Evolutionary conservation across 2,329 filamentous ascomycete genomes (phyloP).

Genomic region (Rhynchosporium agropyri): DNA sequence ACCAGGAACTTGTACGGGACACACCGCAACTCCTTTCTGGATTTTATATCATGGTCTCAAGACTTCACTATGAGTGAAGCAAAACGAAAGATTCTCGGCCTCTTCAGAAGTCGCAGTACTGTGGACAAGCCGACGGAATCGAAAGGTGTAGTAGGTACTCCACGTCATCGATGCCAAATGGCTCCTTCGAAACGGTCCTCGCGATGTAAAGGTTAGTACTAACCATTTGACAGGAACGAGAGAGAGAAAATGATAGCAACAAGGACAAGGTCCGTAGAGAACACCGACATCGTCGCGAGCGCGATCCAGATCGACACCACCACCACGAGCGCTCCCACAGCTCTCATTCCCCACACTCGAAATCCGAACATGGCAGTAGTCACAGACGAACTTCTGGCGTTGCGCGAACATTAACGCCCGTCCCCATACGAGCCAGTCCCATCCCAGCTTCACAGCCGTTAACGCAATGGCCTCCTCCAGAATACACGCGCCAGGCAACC

Average conservation of each 20-base stretch:
- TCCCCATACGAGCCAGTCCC: slow-evolving; percentile 10
- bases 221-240: slow-evolving; percentile 7
- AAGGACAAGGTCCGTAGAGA: slow-evolving; percentile 36
- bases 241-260: slow-evolving; percentile 18
- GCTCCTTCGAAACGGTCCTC: not conserved
- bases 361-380: slow-evolving; percentile 7
- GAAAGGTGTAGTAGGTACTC: slow-evolving; percentile 19
- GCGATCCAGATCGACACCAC: slow-evolving; percentile 45
- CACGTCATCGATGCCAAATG: not conserved
- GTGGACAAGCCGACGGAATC: slow-evolving; percentile 46
- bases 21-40: not conserved
- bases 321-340: slow-evolving; percentile 14
- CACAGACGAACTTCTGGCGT: slow-evolving; percentile 6
- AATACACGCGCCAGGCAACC: slow-evolving; percentile 52
- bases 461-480: slow-evolving; percentile 60
- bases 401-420: not conserved
- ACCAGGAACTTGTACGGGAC: not conserved
- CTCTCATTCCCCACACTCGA: slow-evolving; percentile 1
- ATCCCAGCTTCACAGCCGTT: slow-evolving; percentile 42
- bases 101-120: slow-evolving; percentile 54
- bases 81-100: slow-evolving; percentile 40
- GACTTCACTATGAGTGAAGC: slow-evolving; percentile 36
- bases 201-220: not conserved
- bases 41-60: slow-evolving; percentile 8
- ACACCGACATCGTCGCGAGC: slow-evolving; percentile 37